Percentiles rank a stretch among this genome's conserved stretches.
These are phyloP conservation scores for Guadua angustifolia DNA, from an alignment of 176 grass and related monocot species.

Conservation along the genomic window DNA sequence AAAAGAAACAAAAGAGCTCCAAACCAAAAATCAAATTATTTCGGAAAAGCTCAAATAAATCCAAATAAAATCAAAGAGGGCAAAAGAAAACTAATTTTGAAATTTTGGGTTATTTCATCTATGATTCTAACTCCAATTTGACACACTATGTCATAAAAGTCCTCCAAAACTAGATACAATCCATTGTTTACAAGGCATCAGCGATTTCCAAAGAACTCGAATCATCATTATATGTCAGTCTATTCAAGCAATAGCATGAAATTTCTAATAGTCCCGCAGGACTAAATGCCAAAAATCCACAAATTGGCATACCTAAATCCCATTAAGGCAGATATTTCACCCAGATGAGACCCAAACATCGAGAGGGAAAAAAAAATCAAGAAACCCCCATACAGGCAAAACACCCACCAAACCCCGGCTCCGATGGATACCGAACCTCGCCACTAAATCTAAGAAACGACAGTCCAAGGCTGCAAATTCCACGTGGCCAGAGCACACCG, in stretches of 20 bases:
- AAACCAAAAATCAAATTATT: no score
- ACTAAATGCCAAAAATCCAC: neutral
- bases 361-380: neutral
- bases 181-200: neutral
- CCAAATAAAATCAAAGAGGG: no score
- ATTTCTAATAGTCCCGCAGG: neutral
- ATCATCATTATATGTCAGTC: neutral
- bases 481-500: neutral
- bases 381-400: neutral
- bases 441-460: neutral
- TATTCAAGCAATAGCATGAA: neutral
- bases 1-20: no score
- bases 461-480: neutral
- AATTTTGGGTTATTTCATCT: no score
- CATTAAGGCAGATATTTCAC: neutral
- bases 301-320: neutral
- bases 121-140: neutral
- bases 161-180: neutral
- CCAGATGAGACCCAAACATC: neutral
- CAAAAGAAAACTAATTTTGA: no score
- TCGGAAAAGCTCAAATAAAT: no score
- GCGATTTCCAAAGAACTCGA: neutral
- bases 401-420: neutral
- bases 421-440: neutral
- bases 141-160: neutral